These are phyloP conservation scores for Akanthomyces dipterigenus DNA, from an alignment of 2,329 filamentous ascomycete genomes.

Conservation along the genomic window DNA sequence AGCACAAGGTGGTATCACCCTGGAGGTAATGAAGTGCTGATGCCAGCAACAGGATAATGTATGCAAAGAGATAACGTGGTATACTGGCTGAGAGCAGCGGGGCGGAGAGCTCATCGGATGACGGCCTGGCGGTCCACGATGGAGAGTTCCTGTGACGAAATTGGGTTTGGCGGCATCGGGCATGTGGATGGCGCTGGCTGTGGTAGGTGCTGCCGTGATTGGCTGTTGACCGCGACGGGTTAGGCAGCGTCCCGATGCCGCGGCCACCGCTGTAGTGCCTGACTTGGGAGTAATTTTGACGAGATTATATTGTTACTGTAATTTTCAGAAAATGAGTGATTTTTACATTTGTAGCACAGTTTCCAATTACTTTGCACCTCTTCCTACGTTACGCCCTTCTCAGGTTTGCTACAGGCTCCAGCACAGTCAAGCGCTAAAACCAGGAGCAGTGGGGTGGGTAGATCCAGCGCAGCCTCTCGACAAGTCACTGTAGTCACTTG, in stretches of 20 bases:
- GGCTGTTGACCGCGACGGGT: not conserved
- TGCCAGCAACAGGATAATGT: not conserved
- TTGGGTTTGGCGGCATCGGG: conserved; percentile 11
- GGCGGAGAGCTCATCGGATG: conserved; percentile 10
- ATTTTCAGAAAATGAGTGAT: too few relatives aligned
- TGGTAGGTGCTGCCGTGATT: not conserved
- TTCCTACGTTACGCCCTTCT: too few relatives aligned
- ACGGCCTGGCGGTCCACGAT: conserved; percentile 4
- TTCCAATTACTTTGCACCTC: too few relatives aligned
- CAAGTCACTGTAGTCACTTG: not conserved
- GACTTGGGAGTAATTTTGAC: too few relatives aligned
- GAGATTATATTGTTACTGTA: too few relatives aligned
- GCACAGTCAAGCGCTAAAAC: not conserved
- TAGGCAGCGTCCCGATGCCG: not conserved
- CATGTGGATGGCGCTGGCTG: conserved; percentile 5
- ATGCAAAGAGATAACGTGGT: not conserved
- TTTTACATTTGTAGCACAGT: too few relatives aligned
- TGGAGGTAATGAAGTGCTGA: not conserved
- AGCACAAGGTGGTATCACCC: not conserved
- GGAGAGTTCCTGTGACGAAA: conserved; percentile 11
- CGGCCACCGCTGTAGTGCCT: not conserved
- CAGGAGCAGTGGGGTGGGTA: not conserved
- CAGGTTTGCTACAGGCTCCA: not conserved
- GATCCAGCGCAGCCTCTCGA: not conserved
- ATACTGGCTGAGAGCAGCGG: not conserved